Conservation (phyloP, 768 basidiomycete genomes). For the Coprinopsis sp. region DNA sequence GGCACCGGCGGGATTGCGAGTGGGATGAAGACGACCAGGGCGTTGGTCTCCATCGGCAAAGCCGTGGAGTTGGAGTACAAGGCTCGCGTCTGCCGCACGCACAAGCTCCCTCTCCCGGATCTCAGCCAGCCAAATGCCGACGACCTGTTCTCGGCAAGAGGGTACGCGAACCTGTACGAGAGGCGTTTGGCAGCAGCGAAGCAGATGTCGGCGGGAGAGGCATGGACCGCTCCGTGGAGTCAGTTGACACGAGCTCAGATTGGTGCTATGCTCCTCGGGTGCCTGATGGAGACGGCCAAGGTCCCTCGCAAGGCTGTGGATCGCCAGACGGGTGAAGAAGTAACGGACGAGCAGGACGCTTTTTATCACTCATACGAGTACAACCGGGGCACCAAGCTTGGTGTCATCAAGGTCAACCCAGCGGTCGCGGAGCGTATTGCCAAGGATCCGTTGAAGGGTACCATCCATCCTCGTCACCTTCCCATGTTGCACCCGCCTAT, state of each 20-base stretch:
- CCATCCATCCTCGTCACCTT: constrained; percentile 88
- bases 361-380: constrained; percentile 93
- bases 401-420: constrained; percentile 83
- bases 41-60: constrained; percentile 72
- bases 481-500: constrained; percentile 93
- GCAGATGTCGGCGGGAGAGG: constrained; percentile 60
- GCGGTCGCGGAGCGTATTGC: constrained; percentile 73
- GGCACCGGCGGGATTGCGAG: constrained; percentile 71
- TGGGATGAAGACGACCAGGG: constrained; percentile 88
- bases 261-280: constrained; percentile 79
- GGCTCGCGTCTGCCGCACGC: constrained; percentile 67
- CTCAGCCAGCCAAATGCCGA: constrained; percentile 23
- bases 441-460: constrained; percentile 61
- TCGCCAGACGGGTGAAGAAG: constrained; percentile 51
- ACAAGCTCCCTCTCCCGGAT: constrained; percentile 49
- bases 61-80: constrained; percentile 91
- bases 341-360: constrained; percentile 82
- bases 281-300: constrained; percentile 78
- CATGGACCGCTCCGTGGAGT: constrained; percentile 81
- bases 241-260: constrained; percentile 70
- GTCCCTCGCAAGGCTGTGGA: constrained; percentile 58
- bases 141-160: constrained; percentile 53
- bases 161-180: constrained; percentile 57
- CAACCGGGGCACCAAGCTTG: constrained; percentile 89
- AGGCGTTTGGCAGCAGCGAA: constrained; percentile 63